Conservation (phyloP, 2,329 filamentous ascomycete genomes). For the Lasiodiplodia sp. region DNA sequence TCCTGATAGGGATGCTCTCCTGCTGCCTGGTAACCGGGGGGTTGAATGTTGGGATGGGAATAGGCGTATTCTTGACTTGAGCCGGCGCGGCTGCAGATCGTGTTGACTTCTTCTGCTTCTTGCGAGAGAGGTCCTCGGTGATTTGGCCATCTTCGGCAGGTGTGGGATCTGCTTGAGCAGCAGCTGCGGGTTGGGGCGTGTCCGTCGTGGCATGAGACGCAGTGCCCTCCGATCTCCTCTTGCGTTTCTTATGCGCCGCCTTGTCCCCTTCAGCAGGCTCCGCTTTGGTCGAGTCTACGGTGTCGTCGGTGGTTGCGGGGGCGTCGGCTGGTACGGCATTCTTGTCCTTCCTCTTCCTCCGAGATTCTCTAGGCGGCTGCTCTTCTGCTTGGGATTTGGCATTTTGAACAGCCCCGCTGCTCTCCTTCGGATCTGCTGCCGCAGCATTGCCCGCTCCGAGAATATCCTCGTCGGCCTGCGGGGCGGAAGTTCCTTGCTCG, state of each 20-base stretch:
- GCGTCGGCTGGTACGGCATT: not conserved
- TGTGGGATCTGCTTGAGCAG: not conserved
- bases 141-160: not conserved
- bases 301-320: not conserved
- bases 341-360: conserved; percentile 15
- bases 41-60: conserved; percentile 14
- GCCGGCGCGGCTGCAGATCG: not conserved
- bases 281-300: not conserved
- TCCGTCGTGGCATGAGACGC: not conserved
- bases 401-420: not conserved
- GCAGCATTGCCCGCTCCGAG: not conserved
- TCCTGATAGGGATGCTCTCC: conserved; percentile 1
- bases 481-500: not conserved
- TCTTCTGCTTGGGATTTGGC: not conserved
- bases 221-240: conserved; percentile 23
- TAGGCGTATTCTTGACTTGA: conserved; percentile 19
- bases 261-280: not conserved
- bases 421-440: not conserved
- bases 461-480: not conserved
- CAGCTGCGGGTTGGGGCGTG: not conserved
- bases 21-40: not conserved
- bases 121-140: conserved; percentile 14
- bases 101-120: conserved; percentile 28
- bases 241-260: conserved; percentile 20
- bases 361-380: not conserved